Evolutionary conservation across 2,329 filamentous ascomycete species (phyloP).

Genomic region (Aspergillus sergii): DNA sequence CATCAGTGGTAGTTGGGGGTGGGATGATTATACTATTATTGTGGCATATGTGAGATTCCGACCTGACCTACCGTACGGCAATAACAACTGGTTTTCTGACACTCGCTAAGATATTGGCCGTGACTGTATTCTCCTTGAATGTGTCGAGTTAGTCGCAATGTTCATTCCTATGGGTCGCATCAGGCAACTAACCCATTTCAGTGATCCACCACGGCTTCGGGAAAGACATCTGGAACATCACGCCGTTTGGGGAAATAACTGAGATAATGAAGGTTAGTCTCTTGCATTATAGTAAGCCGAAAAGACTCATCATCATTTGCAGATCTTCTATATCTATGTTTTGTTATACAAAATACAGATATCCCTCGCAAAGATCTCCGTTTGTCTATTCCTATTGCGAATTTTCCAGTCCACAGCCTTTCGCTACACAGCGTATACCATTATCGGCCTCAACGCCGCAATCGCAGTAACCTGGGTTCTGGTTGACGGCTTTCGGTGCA

Average conservation of each 20-base stretch:
- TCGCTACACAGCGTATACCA: conserved; percentile 19
- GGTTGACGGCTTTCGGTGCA: conserved; percentile 21
- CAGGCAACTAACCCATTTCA: conserved; percentile 1
- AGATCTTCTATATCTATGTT: conserved; percentile 23
- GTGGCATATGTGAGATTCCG: conserved; percentile 16
- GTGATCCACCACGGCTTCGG: conserved; percentile 28
- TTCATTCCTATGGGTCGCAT: not conserved
- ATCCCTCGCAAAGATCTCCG: conserved; percentile 28
- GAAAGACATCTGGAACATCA: conserved; percentile 26
- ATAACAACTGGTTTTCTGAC: not conserved
- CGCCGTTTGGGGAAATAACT: conserved; percentile 23
- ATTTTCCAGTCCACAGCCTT: conserved; percentile 24
- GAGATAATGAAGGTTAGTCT: conserved; percentile 19
- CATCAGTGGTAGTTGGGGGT: conserved; percentile 20
- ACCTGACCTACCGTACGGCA: not conserved
- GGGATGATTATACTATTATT: conserved; percentile 21
- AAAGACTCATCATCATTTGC: not conserved
- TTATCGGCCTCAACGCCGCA: conserved; percentile 23
- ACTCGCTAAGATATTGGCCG: conserved; percentile 12
- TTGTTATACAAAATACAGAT: conserved; percentile 25
- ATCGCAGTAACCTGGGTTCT: conserved; percentile 24
- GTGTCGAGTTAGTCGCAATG: conserved; percentile 13
- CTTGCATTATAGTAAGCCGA: not conserved
- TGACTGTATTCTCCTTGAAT: conserved; percentile 16
- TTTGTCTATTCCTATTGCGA: conserved; percentile 27